phyloP scores from a whole-genome alignment of 768 basidiomycete species.

The Postia placenta region DNA sequence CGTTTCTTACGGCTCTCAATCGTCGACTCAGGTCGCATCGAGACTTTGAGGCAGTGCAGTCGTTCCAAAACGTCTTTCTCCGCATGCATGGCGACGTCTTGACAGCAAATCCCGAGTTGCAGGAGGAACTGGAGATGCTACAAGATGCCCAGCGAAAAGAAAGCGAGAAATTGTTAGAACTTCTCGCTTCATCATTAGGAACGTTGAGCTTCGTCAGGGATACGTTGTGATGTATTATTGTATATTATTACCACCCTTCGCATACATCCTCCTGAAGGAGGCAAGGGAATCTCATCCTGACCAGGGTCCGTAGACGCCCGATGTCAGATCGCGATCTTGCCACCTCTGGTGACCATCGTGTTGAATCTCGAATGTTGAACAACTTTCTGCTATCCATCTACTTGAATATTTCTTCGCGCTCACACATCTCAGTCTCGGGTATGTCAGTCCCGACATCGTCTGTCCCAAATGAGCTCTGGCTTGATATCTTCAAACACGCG shows the following conservation, averaged over 20 bases:
- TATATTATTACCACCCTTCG: no score
- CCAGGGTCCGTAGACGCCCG: no score
- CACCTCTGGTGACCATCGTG: no score
- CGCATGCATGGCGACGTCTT: slow-evolving; percentile 80
- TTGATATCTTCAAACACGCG: slow-evolving; percentile 10
- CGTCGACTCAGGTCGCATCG: slow-evolving; percentile 69
- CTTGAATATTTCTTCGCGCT: no score
- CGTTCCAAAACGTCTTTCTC: slow-evolving; percentile 79
- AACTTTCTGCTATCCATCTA: no score
- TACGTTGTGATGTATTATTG: slow-evolving; percentile 36
- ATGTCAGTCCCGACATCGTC: no score
- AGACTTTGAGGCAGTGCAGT: slow-evolving; percentile 95
- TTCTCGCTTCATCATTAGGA: slow-evolving; percentile 69
- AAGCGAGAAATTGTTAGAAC: slow-evolving; percentile 69
- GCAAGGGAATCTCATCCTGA: no score
- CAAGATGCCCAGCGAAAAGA: slow-evolving; percentile 66
- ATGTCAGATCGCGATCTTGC: no score
- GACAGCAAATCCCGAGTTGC: slow-evolving; percentile 63
- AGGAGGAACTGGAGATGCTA: slow-evolving; percentile 49
- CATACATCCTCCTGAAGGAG: no score
- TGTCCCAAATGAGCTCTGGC: slow-evolving; percentile 10
- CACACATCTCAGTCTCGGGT: no score
- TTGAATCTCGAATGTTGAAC: no score
- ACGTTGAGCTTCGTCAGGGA: slow-evolving; percentile 74
- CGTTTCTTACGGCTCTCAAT: slow-evolving; percentile 71